Percentiles rank a stretch among this genome's conserved stretches.
phyloP scores from a whole-genome alignment of 495 filamentous ascomycete species.

The Tuber indicum region DNA sequence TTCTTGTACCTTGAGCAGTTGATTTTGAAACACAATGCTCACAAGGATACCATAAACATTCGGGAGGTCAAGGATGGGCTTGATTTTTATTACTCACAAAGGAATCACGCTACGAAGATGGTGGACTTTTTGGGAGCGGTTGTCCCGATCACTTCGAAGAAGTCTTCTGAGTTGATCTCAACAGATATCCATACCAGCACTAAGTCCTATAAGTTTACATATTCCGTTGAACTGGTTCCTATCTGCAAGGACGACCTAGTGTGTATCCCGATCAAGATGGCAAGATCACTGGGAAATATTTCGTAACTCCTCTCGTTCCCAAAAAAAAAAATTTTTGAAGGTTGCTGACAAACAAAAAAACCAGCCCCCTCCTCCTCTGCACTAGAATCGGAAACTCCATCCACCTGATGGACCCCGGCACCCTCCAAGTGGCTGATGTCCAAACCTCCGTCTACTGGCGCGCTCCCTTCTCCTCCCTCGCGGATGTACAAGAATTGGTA shows the following conservation, averaged over 20 bases:
- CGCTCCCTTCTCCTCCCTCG: conserved; percentile 70
- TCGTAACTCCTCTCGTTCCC: conserved; percentile 28
- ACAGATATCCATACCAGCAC: conserved; percentile 83
- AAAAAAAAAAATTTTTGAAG: background rate
- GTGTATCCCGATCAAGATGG: conserved; percentile 81
- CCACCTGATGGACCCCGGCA: conserved; percentile 83
- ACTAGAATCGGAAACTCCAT: conserved; percentile 81
- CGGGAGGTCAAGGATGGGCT: conserved; percentile 89
- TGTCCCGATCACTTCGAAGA: conserved; percentile 69
- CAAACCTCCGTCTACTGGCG: conserved; percentile 79
- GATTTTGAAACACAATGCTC: conserved; percentile 86
- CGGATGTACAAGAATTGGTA: conserved; percentile 74
- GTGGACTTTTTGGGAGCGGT: conserved; percentile 82
- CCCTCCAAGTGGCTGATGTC: conserved; percentile 82
- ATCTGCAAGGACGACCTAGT: conserved; percentile 96
- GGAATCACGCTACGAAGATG: conserved; percentile 89
- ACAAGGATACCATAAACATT: conserved; percentile 92
- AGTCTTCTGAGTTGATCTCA: conserved; percentile 85
- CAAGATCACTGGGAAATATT: conserved; percentile 79
- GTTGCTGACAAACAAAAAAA: background rate
- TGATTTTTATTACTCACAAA: conserved; percentile 84
- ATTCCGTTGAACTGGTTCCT: conserved; percentile 75
- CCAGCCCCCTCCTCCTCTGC: conserved; percentile 65
- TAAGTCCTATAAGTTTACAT: conserved; percentile 89
- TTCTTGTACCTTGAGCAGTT: conserved; percentile 95